Evolutionary conservation across 2,329 filamentous ascomycete species (phyloP).

Genomic region (Acrodontium crateriforme): DNA sequence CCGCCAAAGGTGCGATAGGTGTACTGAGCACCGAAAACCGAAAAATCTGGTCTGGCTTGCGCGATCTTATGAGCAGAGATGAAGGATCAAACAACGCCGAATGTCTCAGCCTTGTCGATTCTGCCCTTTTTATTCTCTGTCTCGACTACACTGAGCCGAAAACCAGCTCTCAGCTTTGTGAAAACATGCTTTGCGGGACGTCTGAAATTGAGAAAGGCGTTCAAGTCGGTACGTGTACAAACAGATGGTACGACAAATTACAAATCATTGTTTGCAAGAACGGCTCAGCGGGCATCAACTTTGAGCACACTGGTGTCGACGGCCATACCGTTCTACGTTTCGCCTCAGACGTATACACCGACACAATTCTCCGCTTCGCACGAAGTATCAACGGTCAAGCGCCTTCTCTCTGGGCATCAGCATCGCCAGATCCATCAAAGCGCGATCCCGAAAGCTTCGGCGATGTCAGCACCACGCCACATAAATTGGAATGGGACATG

Average conservation of each 20-base stretch:
- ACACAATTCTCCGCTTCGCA: slow-evolving; percentile 92
- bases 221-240: slow-evolving; percentile 94
- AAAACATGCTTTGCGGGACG: slow-evolving; percentile 96
- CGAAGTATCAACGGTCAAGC: slow-evolving; percentile 90
- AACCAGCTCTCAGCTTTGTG: slow-evolving; percentile 72
- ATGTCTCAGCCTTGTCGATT: slow-evolving; percentile 89
- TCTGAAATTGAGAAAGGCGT: slow-evolving; percentile 84
- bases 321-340: slow-evolving; percentile 94
- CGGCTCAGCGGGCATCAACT: slow-evolving; percentile 96
- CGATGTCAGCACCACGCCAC: slow-evolving; percentile 82
- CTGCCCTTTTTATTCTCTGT: slow-evolving; percentile 81
- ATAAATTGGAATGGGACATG: slow-evolving; percentile 98
- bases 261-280: slow-evolving; percentile 99
- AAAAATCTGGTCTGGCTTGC: slow-evolving; percentile 84
- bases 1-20: slow-evolving; percentile 85
- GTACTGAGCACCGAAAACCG: slow-evolving; percentile 93
- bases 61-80: slow-evolving; percentile 76
- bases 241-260: slow-evolving; percentile 97
- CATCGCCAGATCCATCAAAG: slow-evolving; percentile 83
- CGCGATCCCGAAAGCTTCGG: slow-evolving; percentile 83
- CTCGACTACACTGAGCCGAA: slow-evolving; percentile 82
- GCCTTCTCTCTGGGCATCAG: slow-evolving; percentile 80
- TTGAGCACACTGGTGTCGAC: slow-evolving; percentile 95
- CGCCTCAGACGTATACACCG: slow-evolving; percentile 90
- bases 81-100: slow-evolving; percentile 89